A percentile compares a stretch with the other conserved stretches of the same genome.
Evolutionary conservation across 495 filamentous ascomycete species (phyloP).

Genomic region (Astrothelium macrocarpum): DNA sequence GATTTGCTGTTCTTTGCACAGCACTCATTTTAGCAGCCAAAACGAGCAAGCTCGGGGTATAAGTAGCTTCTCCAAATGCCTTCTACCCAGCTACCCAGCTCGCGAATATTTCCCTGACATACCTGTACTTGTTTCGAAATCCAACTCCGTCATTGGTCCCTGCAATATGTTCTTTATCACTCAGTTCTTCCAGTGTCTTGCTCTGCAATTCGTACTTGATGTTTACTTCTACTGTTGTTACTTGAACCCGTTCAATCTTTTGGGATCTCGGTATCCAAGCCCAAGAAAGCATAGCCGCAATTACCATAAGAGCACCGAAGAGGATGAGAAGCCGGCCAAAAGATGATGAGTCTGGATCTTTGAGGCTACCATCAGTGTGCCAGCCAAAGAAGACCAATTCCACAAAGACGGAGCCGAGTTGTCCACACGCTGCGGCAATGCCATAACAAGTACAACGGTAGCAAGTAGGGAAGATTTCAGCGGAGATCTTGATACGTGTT

Average conservation of each 20-base stretch:
- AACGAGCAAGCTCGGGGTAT: no score
- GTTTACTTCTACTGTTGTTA: background rate
- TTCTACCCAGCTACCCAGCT: background rate
- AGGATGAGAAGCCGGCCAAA: conserved; percentile 4
- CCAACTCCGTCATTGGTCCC: background rate
- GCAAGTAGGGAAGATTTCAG: conserved; percentile 36
- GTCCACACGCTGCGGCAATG: conserved; percentile 36
- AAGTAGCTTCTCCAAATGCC: background rate
- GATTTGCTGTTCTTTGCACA: no score
- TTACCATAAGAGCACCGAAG: conserved; percentile 6
- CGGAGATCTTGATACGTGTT: conserved; percentile 18
- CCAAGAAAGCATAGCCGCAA: conserved; percentile 4
- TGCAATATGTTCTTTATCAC: background rate
- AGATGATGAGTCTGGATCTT: background rate
- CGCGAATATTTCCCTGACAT: background rate
- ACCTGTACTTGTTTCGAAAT: background rate
- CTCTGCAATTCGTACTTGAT: background rate
- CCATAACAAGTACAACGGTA: conserved; percentile 35
- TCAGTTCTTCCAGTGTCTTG: background rate
- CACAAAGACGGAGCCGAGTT: conserved; percentile 34
- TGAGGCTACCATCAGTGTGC: background rate
- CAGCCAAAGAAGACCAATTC: conserved; percentile 19
- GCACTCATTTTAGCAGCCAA: no score
- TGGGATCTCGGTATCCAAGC: conserved; percentile 12
- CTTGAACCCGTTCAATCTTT: background rate